Conservation (phyloP, 2,329 filamentous ascomycete species). For the Fusarium temperatum region DNA sequence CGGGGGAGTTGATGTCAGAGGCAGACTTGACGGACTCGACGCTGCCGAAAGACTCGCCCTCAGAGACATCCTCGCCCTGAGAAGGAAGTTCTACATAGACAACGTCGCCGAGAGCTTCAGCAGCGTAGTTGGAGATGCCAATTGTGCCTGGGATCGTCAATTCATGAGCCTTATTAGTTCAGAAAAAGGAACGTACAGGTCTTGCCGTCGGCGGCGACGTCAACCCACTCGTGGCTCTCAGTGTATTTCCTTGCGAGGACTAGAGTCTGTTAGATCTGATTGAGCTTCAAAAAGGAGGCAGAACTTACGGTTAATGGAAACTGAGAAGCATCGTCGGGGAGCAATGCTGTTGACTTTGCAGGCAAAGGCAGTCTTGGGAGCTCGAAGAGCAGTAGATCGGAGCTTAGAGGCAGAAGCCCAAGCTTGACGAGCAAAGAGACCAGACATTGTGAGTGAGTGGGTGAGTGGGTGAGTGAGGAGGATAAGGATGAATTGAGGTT, state of each 20-base stretch:
- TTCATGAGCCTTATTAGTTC: neutral
- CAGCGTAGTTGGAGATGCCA: conserved; percentile 86
- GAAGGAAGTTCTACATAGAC: conserved; percentile 89
- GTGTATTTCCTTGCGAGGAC: conserved; percentile 66
- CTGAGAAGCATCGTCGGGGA: conserved; percentile 39
- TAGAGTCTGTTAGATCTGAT: neutral
- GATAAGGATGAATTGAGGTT: neutral
- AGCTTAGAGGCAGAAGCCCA: conserved; percentile 36
- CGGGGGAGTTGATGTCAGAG: conserved; percentile 86
- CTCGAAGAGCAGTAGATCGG: conserved; percentile 32
- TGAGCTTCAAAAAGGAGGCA: neutral
- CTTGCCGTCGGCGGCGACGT: conserved; percentile 74
- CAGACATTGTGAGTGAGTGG: conserved; percentile 29
- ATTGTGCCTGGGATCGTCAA: conserved; percentile 61
- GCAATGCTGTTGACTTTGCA: conserved; percentile 19
- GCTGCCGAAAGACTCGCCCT: conserved; percentile 83
- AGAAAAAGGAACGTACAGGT: conserved; percentile 31
- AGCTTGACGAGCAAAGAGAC: conserved; percentile 39
- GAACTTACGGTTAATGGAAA: conserved; percentile 36
- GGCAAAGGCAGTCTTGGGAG: conserved; percentile 29
- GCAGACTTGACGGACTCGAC: conserved; percentile 95
- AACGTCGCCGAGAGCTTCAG: conserved; percentile 85
- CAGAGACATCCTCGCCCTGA: conserved; percentile 67
- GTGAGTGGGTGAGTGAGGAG: neutral
- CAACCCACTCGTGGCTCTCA: conserved; percentile 93